Percentiles rank a stretch among this genome's conserved stretches.
Evolutionary conservation across 2,329 filamentous ascomycete species (phyloP).

Genomic region (Parasarocladium wereldwijsianum): DNA sequence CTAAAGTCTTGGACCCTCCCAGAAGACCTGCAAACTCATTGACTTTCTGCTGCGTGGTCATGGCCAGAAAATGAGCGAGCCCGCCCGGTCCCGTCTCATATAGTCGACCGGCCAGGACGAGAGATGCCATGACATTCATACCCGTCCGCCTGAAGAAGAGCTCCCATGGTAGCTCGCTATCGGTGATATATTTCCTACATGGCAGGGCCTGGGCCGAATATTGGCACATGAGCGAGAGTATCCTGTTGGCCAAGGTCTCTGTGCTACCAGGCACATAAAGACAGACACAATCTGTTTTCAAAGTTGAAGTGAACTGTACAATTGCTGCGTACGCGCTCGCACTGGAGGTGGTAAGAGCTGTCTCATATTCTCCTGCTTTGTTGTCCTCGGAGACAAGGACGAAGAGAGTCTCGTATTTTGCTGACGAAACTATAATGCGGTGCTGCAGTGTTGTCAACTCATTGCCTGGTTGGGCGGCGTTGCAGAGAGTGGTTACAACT

Average conservation of each 20-base stretch:
- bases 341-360: slow-evolving; percentile 24
- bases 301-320: slow-evolving; percentile 28
- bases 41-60: slow-evolving; percentile 13
- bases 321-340: slow-evolving; percentile 32
- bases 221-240: slow-evolving; percentile 34
- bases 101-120: slow-evolving; percentile 16
- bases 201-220: slow-evolving; percentile 15
- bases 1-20: slow-evolving; percentile 12
- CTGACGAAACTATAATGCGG: slow-evolving; percentile 34
- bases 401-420: slow-evolving; percentile 51
- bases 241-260: slow-evolving; percentile 37
- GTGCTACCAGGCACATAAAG: slow-evolving; percentile 35
- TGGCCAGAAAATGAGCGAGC: slow-evolving; percentile 16
- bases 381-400: slow-evolving; percentile 50
- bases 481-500: slow-evolving; percentile 55
- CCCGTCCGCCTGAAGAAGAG: slow-evolving; percentile 19
- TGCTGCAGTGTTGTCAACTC: slow-evolving; percentile 33
- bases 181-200: slow-evolving; percentile 19
- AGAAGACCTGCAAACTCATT: slow-evolving; percentile 13
- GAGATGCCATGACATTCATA: slow-evolving; percentile 21
- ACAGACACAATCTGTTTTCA: slow-evolving; percentile 23
- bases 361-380: slow-evolving; percentile 23
- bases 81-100: slow-evolving; percentile 12
- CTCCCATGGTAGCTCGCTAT: slow-evolving; percentile 26
- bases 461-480: slow-evolving; percentile 52